Base-by-base conservation (phyloP, 2,329 filamentous ascomycete genomes). In the Ceratocystiopsis brevicomis region DNA sequence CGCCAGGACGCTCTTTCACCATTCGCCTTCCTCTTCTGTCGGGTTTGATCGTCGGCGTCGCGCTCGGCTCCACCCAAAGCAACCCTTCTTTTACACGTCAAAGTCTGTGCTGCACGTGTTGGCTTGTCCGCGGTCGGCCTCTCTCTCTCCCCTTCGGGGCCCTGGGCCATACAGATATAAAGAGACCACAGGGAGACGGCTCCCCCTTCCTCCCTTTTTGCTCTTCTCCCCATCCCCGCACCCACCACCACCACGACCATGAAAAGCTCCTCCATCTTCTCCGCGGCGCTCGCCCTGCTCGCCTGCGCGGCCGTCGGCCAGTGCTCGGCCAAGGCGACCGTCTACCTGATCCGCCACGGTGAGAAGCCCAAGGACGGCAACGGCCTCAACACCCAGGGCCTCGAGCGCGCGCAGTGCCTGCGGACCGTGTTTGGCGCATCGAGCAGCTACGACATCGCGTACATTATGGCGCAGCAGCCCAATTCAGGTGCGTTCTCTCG, bases 281-380 rank as follows among this genome's bases (percentile, higher is more conserved):
- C 36, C 15, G 41, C 41, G 13, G 42, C 17, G 44, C 36, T 21
- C 14, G 39, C 40, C 13, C 35, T 39, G 18, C 35, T 44, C 14
- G 34, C 32, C 19, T 34, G 36, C 6, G 30, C 38, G 5, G 38
- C 40, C 21, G 37, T 32, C 40, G 9, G 8, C 32, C 21, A 12
- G n/a, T 40, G 16, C 17, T 17, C 39, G n/a, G 18, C 35, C 38
- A 37, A 42, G 30, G 34, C 71, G 1, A 76, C 66, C 1, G 68
- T 78, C 32, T 78, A 75, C 53, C 57, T 78, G 10, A 78, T 78
- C 53, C 68, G 73, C 16, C 74, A 78, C 49, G 74, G 73, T 46
- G 74, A 78, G 55, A 78, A 78, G 56, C 73, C 73, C 1, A 55
- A 62, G 35, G 62, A 63, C 15, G 59, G 60, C 33, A 57, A 64